phyloP scores from a whole-genome alignment of 352 stramenopile genomes.

The Phytopythium montanum region DNA sequence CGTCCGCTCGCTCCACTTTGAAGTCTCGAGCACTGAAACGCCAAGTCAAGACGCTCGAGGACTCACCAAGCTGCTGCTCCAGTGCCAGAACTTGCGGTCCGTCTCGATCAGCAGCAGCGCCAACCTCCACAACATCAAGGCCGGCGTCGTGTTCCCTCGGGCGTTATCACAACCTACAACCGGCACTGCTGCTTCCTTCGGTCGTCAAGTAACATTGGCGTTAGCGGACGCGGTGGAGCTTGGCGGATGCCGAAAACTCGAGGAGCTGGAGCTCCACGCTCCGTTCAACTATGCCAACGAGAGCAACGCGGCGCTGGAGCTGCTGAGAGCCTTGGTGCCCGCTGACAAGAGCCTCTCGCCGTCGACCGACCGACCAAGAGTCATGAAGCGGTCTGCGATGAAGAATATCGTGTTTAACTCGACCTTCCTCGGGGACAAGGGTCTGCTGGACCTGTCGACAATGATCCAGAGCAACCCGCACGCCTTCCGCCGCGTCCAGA shows the following conservation, averaged over 20 bases:
- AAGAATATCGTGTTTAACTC: slow-evolving; percentile 46
- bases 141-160: slow-evolving; percentile 31
- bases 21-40: slow-evolving; percentile 13
- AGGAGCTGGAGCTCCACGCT: slow-evolving; percentile 35
- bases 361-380: neutral
- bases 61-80: slow-evolving; percentile 23
- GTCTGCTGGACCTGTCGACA: slow-evolving; percentile 29
- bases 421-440: slow-evolving; percentile 51
- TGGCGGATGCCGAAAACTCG: slow-evolving; percentile 33
- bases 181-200: slow-evolving; percentile 25
- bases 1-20: slow-evolving; percentile 41
- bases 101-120: slow-evolving; percentile 48
- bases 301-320: slow-evolving; percentile 36
- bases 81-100: slow-evolving; percentile 36
- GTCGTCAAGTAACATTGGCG: slow-evolving; percentile 35
- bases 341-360: neutral
- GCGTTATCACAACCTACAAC: slow-evolving; percentile 20
- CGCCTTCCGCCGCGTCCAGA: slow-evolving; percentile 31
- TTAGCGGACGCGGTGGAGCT: slow-evolving; percentile 28
- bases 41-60: slow-evolving; percentile 13
- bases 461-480: slow-evolving; percentile 19
- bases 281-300: slow-evolving; percentile 66
- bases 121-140: slow-evolving; percentile 35
- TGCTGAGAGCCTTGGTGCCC: slow-evolving; percentile 27
- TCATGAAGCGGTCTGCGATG: slow-evolving; percentile 9